Conservation (phyloP, 73 alveolate species). For the Stentor coeruleus region DNA sequence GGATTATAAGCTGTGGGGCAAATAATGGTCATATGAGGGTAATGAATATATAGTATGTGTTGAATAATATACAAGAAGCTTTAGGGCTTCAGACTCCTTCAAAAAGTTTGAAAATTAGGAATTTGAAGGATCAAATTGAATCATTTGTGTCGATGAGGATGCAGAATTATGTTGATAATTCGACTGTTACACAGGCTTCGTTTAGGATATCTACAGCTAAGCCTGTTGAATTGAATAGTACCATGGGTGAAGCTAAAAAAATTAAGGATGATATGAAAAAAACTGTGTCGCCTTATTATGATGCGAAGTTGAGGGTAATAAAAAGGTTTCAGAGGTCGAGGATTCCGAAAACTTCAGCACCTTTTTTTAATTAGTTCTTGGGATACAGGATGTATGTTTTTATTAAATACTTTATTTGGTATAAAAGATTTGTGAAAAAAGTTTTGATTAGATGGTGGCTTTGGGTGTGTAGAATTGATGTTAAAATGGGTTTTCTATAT, state of each 20-base stretch:
- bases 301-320: neutral
- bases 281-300: neutral
- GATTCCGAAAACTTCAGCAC: neutral
- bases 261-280: neutral
- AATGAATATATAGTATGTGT: neutral
- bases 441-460: too few relatives aligned
- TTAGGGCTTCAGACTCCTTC: neutral
- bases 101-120: neutral
- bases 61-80: neutral
- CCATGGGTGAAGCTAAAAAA: neutral
- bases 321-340: slow-evolving; percentile 14
- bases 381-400: too few relatives aligned
- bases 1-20: neutral
- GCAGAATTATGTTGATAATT: neutral
- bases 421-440: too few relatives aligned
- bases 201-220: neutral
- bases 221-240: neutral
- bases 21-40: neutral
- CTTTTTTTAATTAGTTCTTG: too few relatives aligned
- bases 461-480: too few relatives aligned
- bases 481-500: too few relatives aligned
- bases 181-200: neutral
- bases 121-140: neutral
- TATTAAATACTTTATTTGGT: too few relatives aligned
- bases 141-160: neutral